Base-by-base conservation (phyloP, 2,329 filamentous ascomycete species). In the Exophiala aquamarina region DNA sequence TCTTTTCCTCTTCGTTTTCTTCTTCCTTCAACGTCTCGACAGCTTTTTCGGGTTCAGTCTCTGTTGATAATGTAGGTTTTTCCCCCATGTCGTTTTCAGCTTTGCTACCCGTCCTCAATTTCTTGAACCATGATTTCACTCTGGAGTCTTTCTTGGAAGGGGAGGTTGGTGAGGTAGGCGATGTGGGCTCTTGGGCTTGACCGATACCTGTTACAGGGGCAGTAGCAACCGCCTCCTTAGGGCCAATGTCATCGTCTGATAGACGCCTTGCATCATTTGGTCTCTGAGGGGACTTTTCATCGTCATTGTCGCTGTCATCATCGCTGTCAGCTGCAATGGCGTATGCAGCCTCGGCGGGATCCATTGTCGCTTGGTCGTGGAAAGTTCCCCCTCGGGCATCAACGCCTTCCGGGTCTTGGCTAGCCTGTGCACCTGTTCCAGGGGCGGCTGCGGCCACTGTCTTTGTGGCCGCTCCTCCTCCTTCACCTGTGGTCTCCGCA, bases 81-180 rank as follows among this genome's bases (percentile, higher is more conserved):
- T 54, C 46, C 8, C 13, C 20, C 13, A 41, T 19, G 10, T 53
- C 51, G 19, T 54, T 52, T 21, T 56, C 50, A 23, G 51, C 8
- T 19, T 55, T 55, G 41, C 51, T 55, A 44, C 46, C 49, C 14
- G 42, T 18, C 37, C 42, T 47, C 36, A 58, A 50, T 29, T 41
- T 44, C 31, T 41, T 56, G 32, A 59, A 59, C 49, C 52, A 52
- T 14, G 56, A 52, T 39, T 55, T 56, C 34, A 59, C 41, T 15
- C 42, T 47, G 3, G 56, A 57, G 48, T 57, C 47, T 29, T 47
- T 34, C 39, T 57, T 56, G 5, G 52, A 53, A 10, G 55, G 53
- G 11, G 56, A 55, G 3, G 50, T 46, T 21, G 48, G 45, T 10
- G 44, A 42, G 3, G 49, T 42, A 13, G 49, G 44, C 10, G 39